A percentile compares a stretch with the other conserved stretches of the same genome.
These are phyloP conservation scores for Auricularia auricula-judae DNA, from an alignment of 768 basidiomycete species.

Conservation along the genomic window DNA sequence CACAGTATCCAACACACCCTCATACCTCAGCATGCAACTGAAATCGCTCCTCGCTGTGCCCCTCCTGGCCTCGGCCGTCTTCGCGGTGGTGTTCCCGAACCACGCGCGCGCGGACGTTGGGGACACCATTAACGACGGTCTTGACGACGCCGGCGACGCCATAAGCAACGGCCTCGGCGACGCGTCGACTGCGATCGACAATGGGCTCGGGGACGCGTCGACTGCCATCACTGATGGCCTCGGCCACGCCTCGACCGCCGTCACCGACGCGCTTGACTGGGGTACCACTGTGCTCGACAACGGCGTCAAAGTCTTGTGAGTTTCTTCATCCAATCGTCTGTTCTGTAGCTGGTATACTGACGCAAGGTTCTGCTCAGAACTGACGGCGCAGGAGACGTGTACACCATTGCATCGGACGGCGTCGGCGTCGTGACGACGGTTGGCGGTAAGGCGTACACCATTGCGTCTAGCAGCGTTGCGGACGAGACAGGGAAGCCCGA, in stretches of 20 bases:
- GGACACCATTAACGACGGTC: background rate
- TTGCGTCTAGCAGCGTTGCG: background rate
- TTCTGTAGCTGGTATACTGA: background rate
- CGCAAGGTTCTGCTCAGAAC: background rate
- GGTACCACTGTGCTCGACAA: background rate
- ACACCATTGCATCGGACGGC: background rate
- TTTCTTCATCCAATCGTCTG: background rate
- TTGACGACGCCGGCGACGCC: background rate
- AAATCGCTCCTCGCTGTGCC: background rate
- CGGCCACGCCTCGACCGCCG: background rate
- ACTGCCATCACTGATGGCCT: background rate
- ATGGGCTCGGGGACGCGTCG: background rate
- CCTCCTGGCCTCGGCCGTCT: background rate
- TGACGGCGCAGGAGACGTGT: background rate
- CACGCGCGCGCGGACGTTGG: background rate
- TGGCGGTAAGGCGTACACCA: background rate
- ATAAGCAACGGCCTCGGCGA: background rate
- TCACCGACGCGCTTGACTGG: background rate
- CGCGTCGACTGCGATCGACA: background rate
- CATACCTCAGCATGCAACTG: background rate
- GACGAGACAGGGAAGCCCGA: slow-evolving; percentile 3
- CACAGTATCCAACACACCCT: background rate
- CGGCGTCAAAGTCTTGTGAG: background rate
- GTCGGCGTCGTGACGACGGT: background rate
- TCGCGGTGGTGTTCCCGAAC: background rate